A percentile compares a stretch with the other conserved stretches of the same genome.
These are phyloP conservation scores for Vanrija sp. DNA, from an alignment of 1,284 basidiomycete species.

Conservation along the genomic window DNA sequence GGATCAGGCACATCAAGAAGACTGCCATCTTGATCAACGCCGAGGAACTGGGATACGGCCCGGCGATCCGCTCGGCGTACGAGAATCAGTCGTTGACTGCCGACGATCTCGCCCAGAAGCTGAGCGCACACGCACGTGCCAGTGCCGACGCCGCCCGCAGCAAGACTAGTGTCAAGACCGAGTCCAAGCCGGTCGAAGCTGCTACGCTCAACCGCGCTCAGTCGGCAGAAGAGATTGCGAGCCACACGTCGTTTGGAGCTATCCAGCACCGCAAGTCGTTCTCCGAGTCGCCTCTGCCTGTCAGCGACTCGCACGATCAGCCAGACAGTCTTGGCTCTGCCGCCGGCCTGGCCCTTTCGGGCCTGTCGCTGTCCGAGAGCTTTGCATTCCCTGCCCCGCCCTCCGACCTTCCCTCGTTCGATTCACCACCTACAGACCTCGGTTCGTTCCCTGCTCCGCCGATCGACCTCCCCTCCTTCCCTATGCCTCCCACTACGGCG, in stretches of 20 bases:
- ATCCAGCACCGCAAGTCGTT: background rate
- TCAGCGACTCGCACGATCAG: background rate
- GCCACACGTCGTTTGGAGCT: no score
- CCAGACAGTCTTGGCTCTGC: background rate
- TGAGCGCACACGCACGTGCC: slow-evolving; percentile 15
- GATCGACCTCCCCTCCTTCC: background rate
- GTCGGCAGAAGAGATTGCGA: background rate
- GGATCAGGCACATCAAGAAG: slow-evolving; percentile 35
- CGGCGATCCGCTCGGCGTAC: slow-evolving; percentile 24
- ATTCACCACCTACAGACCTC: background rate
- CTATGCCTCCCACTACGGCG: background rate
- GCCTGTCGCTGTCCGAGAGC: background rate
- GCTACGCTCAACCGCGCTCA: background rate
- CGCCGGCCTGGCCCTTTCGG: background rate
- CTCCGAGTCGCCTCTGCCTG: background rate
- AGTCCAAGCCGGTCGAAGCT: background rate
- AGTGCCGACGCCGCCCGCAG: slow-evolving; percentile 3
- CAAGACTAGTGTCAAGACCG: background rate
- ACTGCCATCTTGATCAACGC: slow-evolving; percentile 32
- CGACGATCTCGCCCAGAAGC: slow-evolving; percentile 26
- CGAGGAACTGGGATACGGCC: slow-evolving; percentile 28
- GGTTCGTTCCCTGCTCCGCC: background rate
- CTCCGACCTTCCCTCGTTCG: slow-evolving; percentile 7
- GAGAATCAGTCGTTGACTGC: slow-evolving; percentile 15
- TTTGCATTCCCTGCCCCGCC: slow-evolving; percentile 14